Percentiles rank a stretch among this genome's conserved stretches.
Conservation (phyloP, 139 green algal species). For the Auxenochlorella pyrenoidosa region DNA sequence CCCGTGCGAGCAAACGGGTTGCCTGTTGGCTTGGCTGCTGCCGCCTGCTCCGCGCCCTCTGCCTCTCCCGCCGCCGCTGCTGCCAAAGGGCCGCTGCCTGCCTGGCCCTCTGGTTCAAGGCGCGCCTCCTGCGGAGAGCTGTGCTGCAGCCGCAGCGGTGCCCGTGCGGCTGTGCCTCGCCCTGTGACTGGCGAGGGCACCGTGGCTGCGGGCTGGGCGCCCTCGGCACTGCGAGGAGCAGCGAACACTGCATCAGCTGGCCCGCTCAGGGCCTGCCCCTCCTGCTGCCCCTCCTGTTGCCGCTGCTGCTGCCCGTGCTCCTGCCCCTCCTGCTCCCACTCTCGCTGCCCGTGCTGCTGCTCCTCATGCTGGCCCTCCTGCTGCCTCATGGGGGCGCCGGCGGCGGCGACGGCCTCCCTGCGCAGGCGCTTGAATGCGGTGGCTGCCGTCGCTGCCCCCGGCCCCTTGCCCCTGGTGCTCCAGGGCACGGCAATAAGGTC, state of each 20-base stretch:
- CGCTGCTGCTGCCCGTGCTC: background rate
- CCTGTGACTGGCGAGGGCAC: background rate
- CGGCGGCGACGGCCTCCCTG: no score
- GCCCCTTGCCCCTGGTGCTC: background rate
- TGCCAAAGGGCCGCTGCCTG: background rate
- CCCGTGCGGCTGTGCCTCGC: background rate
- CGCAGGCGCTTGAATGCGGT: background rate
- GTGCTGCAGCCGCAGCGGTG: background rate
- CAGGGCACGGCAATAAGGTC: background rate
- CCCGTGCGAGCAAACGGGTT: slow-evolving; percentile 17
- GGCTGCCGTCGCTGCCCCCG: background rate
- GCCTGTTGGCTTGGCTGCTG: background rate
- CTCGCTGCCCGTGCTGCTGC: no score
- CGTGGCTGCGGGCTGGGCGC: background rate
- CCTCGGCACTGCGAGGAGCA: no score
- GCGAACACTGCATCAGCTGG: no score
- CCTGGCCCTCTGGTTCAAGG: background rate
- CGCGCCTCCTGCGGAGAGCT: background rate
- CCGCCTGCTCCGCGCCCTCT: no score
- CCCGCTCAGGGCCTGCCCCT: background rate
- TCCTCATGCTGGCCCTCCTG: no score
- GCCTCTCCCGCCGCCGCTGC: background rate
- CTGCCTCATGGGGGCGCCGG: no score
- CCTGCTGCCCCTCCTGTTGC: background rate
- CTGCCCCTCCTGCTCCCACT: no score